Base-by-base conservation (phyloP, 129 eudicot species). In the Lactuca saligna region DNA sequence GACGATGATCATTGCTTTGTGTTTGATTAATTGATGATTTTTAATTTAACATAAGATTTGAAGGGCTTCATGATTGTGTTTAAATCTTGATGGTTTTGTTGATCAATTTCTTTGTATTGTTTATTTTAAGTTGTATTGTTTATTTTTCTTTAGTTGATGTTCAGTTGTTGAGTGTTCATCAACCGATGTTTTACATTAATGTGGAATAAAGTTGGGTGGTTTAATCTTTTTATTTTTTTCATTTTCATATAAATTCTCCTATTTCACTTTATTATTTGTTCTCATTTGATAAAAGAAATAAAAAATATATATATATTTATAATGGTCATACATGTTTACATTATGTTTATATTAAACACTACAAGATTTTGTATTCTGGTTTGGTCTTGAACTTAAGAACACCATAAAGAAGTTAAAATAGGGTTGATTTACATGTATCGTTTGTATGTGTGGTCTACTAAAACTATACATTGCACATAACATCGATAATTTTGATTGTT, bases 111-210 rank as follows among this genome's bases (percentile, higher is more conserved):
- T 75, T 75, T 76, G 77, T 62, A 61, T 20, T 25, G 29, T 25
- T 25, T 25, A 25, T 25, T 25, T 25, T 25, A 25, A 25, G 29
- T 25, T 25, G 29, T 58, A 11, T 60, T 57, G 11, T 46, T 48
- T 7, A 2, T 33, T 48, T 71, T 71, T 63, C 57, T 73, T 73
- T 29, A 65, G 60, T 69, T 69, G 38, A 57, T 68, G 42, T 46
- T 10, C 31, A 51, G 64, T 76, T 60, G 57, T 68, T 68, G 64
- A 51, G 75, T 61, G 75, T 76, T 31, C 54, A 74, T 74, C 64
- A 73, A 63, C 15, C 71, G 56, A 65, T 64, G 65, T 55, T 55
- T 41, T 53, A 76, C 65, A 63, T 76, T 29, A 4, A 60, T 69
- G 38, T 75, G 41, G 12, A 76, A 76, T 76, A 76, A 68, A 68